Conservation (phyloP, 139 green algal species). For the Marvania coccoides region DNA sequence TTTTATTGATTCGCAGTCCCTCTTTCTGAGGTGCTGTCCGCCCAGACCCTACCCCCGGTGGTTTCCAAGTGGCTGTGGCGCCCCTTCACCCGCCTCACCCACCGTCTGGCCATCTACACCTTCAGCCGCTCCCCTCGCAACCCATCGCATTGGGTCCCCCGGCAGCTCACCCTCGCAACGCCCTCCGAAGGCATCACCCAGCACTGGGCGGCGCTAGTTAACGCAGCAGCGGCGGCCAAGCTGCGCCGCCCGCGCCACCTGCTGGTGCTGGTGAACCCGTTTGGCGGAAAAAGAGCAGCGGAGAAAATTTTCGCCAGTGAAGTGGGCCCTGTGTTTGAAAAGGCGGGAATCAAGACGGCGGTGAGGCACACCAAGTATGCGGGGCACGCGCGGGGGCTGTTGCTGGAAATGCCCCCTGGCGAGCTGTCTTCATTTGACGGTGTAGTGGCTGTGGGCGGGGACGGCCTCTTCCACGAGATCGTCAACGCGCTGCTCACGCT, state of each 20-base stretch:
- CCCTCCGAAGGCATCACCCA: background rate
- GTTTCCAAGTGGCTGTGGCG: background rate
- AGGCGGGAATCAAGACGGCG: constrained; percentile 37
- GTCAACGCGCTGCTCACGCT: constrained; percentile 67
- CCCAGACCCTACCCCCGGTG: background rate
- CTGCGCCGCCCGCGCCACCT: background rate
- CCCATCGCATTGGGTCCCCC: constrained; percentile 1
- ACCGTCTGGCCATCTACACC: constrained; percentile 9
- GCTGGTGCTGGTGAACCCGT: constrained; percentile 15
- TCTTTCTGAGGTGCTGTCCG: constrained; percentile 6
- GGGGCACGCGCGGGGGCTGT: constrained; percentile 44
- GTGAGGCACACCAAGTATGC: constrained; percentile 45
- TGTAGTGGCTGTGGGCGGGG: constrained; percentile 56
- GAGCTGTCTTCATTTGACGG: background rate
- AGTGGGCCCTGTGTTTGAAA: constrained; percentile 46
- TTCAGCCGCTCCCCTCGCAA: constrained; percentile 2
- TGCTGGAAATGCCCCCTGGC: constrained; percentile 2
- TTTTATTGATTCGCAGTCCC: background rate
- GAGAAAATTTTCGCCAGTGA: constrained; percentile 38
- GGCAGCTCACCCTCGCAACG: background rate
- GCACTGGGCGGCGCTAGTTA: background rate
- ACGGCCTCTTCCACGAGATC: constrained; percentile 86
- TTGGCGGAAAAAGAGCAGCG: constrained; percentile 2
- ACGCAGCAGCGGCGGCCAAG: background rate
- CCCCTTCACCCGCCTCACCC: background rate